These are phyloP conservation scores for Colletotrichum plurivorum DNA, from an alignment of 2,329 filamentous ascomycete species.

Conservation along the genomic window DNA sequence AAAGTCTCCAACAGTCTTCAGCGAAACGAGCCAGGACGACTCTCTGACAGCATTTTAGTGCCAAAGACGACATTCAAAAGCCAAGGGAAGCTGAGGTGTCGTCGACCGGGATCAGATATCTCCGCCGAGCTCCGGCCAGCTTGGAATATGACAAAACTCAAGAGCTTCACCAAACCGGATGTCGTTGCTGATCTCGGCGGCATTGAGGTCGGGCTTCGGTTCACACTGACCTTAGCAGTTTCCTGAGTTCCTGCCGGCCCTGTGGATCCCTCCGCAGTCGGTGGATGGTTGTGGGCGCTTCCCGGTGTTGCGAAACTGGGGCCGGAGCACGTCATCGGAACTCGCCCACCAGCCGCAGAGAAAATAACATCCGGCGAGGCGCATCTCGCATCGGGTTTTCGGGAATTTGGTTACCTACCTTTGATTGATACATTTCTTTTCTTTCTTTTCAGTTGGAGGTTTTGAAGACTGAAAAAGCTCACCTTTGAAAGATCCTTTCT, in stretches of 20 bases:
- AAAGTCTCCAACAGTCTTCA: not conserved
- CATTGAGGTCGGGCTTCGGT: too few species aligned
- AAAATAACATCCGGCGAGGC: constrained; percentile 20
- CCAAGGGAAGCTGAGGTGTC: not conserved
- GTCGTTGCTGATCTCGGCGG: too few species aligned
- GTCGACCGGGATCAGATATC: not conserved
- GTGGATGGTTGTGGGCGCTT: constrained; percentile 1
- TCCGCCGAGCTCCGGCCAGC: not conserved
- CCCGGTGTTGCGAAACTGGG: constrained; percentile 14
- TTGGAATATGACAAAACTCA: too few species aligned
- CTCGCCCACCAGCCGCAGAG: not conserved
- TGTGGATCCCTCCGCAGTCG: not conserved
- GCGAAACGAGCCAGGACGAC: not conserved
- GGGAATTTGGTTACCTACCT: not conserved
- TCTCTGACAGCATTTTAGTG: not conserved
- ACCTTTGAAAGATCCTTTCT: too few species aligned
- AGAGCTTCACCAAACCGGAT: too few species aligned
- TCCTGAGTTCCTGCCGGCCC: too few species aligned
- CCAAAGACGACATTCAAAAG: not conserved
- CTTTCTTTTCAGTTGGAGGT: not conserved
- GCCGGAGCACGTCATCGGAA: constrained; percentile 34
- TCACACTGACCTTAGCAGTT: too few species aligned
- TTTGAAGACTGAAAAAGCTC: not conserved
- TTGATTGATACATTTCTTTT: too few species aligned
- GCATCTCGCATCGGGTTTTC: not conserved